Evolutionary conservation across 2,329 filamentous ascomycete genomes (phyloP).

Genomic region (Neonectria magnoliae): DNA sequence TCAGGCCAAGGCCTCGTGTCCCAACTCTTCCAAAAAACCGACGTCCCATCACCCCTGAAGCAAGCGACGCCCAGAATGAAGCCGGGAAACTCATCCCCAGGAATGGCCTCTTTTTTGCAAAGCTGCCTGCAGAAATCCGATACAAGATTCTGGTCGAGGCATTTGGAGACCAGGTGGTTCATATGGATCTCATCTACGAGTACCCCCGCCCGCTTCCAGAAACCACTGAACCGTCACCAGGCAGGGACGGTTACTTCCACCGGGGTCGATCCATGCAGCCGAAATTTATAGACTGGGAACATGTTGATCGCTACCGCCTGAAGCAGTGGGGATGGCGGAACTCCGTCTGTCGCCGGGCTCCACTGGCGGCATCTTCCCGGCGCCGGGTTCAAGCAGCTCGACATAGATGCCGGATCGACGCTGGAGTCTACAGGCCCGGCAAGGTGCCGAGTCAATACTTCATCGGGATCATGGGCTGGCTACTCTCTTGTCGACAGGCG

Average conservation of each 20-base stretch:
- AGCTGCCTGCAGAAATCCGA: slow-evolving; percentile 41
- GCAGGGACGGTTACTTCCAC: not conserved
- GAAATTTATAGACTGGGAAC: not conserved
- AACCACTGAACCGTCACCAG: not conserved
- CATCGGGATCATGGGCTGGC: slow-evolving; percentile 46
- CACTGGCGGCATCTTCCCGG: slow-evolving; percentile 1
- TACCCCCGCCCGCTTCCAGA: slow-evolving; percentile 13
- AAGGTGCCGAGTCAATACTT: slow-evolving; percentile 29
- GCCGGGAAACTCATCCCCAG: not conserved
- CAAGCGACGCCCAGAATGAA: not conserved
- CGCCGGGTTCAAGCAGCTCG: slow-evolving; percentile 27
- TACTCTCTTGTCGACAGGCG: slow-evolving; percentile 45
- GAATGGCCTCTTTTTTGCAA: slow-evolving; percentile 39
- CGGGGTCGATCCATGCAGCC: not conserved
- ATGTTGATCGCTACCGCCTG: slow-evolving; percentile 13
- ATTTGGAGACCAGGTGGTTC: slow-evolving; percentile 34
- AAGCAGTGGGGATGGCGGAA: slow-evolving; percentile 41
- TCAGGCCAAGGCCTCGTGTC: not conserved
- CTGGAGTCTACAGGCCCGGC: slow-evolving; percentile 30
- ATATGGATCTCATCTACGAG: slow-evolving; percentile 39
- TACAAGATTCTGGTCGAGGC: slow-evolving; percentile 35
- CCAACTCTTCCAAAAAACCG: slow-evolving; percentile 5
- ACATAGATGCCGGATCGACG: slow-evolving; percentile 32
- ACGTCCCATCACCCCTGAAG: slow-evolving; percentile 2
- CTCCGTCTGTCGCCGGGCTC: slow-evolving; percentile 41